A percentile compares a stretch with the other conserved stretches of the same genome.
These are phyloP conservation scores for Ogataea hybrid DNA, from an alignment of 1,139 yeast species.

Conservation along the genomic window DNA sequence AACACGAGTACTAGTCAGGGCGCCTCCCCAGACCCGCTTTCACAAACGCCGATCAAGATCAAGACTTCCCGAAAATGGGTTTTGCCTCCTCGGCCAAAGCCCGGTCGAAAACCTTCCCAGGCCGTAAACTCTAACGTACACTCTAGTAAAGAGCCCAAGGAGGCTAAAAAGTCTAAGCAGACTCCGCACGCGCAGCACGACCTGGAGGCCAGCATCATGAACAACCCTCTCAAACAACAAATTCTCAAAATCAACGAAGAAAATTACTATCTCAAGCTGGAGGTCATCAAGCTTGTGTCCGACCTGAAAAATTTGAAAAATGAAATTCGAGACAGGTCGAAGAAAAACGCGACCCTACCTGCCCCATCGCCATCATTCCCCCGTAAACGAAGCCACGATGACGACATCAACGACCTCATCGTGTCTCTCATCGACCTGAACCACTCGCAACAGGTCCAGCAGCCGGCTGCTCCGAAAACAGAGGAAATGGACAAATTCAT, in stretches of 20 bases:
- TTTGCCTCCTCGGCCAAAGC: slow-evolving; percentile 31
- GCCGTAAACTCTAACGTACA: slow-evolving; percentile 5
- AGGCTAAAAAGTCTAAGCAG: slow-evolving; percentile 6
- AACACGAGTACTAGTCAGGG: slow-evolving; percentile 10
- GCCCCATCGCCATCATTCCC: slow-evolving; percentile 3
- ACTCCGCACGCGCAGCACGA: slow-evolving; percentile 3
- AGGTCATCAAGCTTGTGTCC: slow-evolving; percentile 34
- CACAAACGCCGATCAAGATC: slow-evolving; percentile 21
- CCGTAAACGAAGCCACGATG: slow-evolving; percentile 25
- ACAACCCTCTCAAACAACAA: slow-evolving; percentile 32
- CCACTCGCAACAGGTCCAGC: slow-evolving; percentile 25
- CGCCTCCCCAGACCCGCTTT: slow-evolving; percentile 9
- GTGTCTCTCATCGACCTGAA: slow-evolving; percentile 32
- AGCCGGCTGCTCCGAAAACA: slow-evolving; percentile 1
- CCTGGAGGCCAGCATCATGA: slow-evolving; percentile 20
- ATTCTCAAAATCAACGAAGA: slow-evolving; percentile 36
- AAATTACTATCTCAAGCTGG: slow-evolving; percentile 34
- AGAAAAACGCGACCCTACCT: background rate
- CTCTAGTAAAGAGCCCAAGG: slow-evolving; percentile 6
- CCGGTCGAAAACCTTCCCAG: slow-evolving; percentile 28
- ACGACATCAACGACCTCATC: slow-evolving; percentile 33
- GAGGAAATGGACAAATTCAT: slow-evolving; percentile 17
- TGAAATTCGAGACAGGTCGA: slow-evolving; percentile 17
- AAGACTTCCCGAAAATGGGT: slow-evolving; percentile 31
- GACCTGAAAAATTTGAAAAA: slow-evolving; percentile 30